Percentiles rank a stretch among this genome's conserved stretches.
Evolutionary conservation across 2,329 filamentous ascomycete species (phyloP).

Genomic region (Beauveria varroae): DNA sequence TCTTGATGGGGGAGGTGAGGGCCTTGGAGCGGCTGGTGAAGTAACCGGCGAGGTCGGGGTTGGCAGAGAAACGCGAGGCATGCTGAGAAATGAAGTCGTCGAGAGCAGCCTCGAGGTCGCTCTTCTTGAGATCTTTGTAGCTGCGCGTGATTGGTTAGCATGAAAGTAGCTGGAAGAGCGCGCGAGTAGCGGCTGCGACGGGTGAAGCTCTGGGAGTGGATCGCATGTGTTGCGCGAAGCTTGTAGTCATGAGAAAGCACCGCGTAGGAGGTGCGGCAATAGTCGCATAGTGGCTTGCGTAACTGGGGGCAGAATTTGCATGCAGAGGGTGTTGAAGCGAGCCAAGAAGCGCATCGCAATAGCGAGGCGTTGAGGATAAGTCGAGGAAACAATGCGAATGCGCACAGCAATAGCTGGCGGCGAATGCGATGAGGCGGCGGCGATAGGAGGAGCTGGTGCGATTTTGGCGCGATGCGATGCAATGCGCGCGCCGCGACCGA

Average conservation of each 20-base stretch:
- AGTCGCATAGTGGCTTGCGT: neutral
- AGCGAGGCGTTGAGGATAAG: neutral
- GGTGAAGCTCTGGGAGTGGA: neutral
- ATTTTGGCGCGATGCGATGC: constrained; percentile 4
- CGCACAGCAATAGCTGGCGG: neutral
- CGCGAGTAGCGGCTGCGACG: neutral
- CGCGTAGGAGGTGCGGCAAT: neutral
- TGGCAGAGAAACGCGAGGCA: constrained; percentile 52
- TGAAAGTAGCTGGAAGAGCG: neutral
- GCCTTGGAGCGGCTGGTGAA: constrained; percentile 60
- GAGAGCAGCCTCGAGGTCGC: constrained; percentile 67
- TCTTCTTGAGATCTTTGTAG: constrained; percentile 65
- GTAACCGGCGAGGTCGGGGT: constrained; percentile 63
- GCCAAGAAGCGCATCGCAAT: neutral
- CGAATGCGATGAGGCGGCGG: neutral
- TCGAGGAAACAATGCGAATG: neutral
- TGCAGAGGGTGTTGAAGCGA: neutral
- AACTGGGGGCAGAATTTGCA: neutral
- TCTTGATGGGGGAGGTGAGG: constrained; percentile 55
- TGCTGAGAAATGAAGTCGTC: constrained; percentile 68
- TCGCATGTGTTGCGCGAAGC: neutral
- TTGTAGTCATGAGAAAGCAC: neutral
- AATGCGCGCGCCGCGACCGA: neutral
- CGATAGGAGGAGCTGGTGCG: neutral
- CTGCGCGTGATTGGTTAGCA: constrained; percentile 32